These are phyloP conservation scores for Phaeosphaeria sp. DNA, from an alignment of 2,329 filamentous ascomycete species.

Conservation along the genomic window DNA sequence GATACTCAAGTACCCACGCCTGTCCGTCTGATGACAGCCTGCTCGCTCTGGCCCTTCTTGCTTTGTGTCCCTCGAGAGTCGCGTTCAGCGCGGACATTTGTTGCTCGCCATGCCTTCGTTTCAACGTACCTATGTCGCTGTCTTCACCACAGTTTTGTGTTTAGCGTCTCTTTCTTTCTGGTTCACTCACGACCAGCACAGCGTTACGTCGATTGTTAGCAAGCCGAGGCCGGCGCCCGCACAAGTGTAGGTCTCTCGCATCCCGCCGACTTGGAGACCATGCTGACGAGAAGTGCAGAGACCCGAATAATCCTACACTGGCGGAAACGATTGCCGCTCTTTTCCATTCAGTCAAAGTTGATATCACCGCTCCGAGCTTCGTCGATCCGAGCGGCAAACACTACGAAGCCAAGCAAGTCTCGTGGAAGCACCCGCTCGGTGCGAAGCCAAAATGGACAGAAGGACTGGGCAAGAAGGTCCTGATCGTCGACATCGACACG, in stretches of 20 bases:
- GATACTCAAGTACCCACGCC: background rate
- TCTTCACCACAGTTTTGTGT: background rate
- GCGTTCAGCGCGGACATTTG: background rate
- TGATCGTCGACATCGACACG: constrained; percentile 29
- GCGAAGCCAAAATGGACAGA: background rate
- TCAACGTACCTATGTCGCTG: background rate
- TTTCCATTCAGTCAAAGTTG: background rate
- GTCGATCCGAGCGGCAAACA: background rate
- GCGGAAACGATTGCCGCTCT: background rate
- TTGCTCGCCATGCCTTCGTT: background rate
- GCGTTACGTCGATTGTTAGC: background rate
- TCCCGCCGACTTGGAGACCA: background rate
- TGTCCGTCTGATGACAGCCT: background rate
- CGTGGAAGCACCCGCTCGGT: background rate
- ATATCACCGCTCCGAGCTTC: background rate
- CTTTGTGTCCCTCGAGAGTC: background rate
- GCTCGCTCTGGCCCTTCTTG: background rate
- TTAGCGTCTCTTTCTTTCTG: background rate
- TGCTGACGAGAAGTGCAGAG: background rate
- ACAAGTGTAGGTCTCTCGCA: background rate
- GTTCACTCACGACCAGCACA: background rate
- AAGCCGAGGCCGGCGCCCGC: background rate
- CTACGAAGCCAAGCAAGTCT: background rate
- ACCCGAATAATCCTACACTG: background rate
- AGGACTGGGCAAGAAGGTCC: background rate